phyloP scores from a whole-genome alignment of 148 eudicot genomes.

The Chenopodium suecicum region DNA sequence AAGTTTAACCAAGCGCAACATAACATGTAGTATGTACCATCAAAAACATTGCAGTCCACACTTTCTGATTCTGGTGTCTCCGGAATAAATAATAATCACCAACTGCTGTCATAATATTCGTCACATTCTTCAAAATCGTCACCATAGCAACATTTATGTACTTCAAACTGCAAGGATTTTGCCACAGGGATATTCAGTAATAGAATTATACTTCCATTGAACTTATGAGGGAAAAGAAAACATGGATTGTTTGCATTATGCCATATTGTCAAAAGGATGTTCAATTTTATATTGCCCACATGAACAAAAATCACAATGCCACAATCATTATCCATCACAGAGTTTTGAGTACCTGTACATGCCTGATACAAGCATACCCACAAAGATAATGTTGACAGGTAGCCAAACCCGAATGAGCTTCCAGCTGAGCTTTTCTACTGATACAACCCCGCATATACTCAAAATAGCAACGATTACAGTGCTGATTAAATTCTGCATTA shows the following conservation, averaged over 20 bases:
- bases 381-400: conserved; percentile 78
- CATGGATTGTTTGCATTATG: background rate
- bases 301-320: background rate
- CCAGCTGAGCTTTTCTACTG: conserved; percentile 70
- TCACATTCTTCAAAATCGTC: conserved; percentile 83
- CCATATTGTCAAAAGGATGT: background rate
- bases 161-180: conserved; percentile 59
- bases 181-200: conserved; percentile 24
- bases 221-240: background rate
- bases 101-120: conserved; percentile 73
- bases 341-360: conserved; percentile 64
- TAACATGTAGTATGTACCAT: conserved; percentile 47
- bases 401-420: conserved; percentile 80
- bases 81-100: conserved; percentile 73
- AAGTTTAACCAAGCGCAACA: background rate
- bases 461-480: conserved; percentile 51
- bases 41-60: conserved; percentile 80
- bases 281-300: background rate
- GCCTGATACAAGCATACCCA: conserved; percentile 89
- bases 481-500: conserved; percentile 77
- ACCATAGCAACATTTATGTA: conserved; percentile 86
- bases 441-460: conserved; percentile 50
- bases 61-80: conserved; percentile 73
- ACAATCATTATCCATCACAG: background rate
- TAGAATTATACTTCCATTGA: background rate